Evolutionary conservation across 768 basidiomycete genomes (phyloP), one percentile per base, ranked within the genome.

Genomic region (Gymnopilus dilepis): DNA sequence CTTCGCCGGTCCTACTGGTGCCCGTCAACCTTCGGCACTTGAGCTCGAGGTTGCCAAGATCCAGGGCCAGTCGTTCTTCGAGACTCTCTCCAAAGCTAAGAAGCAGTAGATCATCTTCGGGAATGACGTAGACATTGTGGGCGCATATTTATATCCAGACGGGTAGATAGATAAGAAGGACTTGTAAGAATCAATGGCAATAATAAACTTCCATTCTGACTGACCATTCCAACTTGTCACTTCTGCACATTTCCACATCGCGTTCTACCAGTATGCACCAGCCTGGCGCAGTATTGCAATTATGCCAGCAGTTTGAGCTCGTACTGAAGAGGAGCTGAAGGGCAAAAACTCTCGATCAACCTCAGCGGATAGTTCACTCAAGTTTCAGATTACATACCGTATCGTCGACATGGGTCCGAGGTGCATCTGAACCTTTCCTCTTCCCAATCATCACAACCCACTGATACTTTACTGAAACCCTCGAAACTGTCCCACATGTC

Each of bases 1-100:
- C 31, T 78, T 84, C 66, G 80, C 88, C 12, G 80, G 78, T 43
- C 69, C 74, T 8, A 80, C 83, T 61, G 88, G 87, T 26, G 77
- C 83, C 15, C 87, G 90, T 65, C 82, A 86, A 67, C 89, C 90
- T 21, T 78, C 79, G 6, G 67, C 74, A 6, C 78, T 88, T 38
- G 88, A 90, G 72, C 65, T 83, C 43, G 81, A 85, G 67, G 78
- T 88, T 22, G 88, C 86, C 11, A 71, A 70, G 13, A 74, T 85
- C 55, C 88, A 90, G 60, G 88, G 88, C 19, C 79, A 80, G 65
- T 58, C 72, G 12, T 89, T 89, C 75, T 85, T 79, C 70, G 79
- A 84, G 50, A 73, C 66, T 37, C 77, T 86, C 21, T 64, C 80
- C 63, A 80, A 76, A 59, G 82, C 80, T 68, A 74, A 73, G 37